Conservation (phyloP, 805 yeast genomes). For the Tetrapisispora taiwanensis region DNA sequence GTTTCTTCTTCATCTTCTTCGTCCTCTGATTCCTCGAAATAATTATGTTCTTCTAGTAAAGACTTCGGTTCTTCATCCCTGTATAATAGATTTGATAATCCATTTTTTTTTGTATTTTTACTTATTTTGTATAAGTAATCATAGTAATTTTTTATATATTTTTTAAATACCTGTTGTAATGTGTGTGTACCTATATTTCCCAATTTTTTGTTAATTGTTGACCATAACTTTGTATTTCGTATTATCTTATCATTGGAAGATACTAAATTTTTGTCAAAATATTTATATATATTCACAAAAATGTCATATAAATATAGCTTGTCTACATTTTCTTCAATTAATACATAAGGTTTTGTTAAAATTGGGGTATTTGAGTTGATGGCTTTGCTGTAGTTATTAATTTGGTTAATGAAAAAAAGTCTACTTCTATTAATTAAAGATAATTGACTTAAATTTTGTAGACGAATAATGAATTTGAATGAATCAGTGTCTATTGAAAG, state of each 20-base stretch:
- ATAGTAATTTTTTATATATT: conserved; percentile 27
- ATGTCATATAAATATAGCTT: conserved; percentile 32
- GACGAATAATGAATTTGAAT: conserved; percentile 58
- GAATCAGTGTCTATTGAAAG: conserved; percentile 41
- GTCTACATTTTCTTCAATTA: background rate
- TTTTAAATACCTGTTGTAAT: conserved; percentile 13
- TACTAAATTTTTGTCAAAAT: background rate
- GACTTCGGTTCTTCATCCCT: conserved; percentile 27
- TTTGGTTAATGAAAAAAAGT: conserved; percentile 49
- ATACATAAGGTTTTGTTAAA: background rate
- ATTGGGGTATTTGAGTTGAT: background rate
- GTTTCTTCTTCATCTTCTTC: background rate
- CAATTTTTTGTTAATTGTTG: conserved; percentile 10
- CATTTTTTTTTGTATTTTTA: conserved; percentile 1
- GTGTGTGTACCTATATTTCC: background rate
- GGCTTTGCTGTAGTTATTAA: conserved; percentile 39
- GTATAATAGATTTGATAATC: conserved; percentile 1
- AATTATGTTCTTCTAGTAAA: conserved; percentile 13
- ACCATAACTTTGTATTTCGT: conserved; percentile 24
- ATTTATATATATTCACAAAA: conserved; percentile 28
- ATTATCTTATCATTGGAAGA: conserved; percentile 1
- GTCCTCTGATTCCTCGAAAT: conserved; percentile 4
- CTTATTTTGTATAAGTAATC: conserved; percentile 20
- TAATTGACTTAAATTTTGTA: conserved; percentile 58
- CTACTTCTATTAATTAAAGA: conserved; percentile 55